Base-by-base conservation (phyloP, 2,329 filamentous ascomycete genomes). In the Aspergillus brasiliensis region DNA sequence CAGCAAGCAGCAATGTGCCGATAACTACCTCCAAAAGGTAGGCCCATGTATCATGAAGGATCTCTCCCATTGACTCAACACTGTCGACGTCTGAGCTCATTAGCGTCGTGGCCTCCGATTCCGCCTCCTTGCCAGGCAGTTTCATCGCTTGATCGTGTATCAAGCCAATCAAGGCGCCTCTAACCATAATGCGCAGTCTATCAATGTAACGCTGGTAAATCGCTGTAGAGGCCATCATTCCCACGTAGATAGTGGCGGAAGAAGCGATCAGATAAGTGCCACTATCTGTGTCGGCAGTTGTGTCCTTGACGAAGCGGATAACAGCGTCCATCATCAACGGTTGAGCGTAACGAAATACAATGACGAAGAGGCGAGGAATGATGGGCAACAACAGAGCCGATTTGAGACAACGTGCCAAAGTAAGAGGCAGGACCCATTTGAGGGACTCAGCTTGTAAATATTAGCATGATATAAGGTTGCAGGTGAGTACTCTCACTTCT, bases 1-100 rank as follows among this genome's bases (percentile, higher is more conserved):
- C 27, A 8, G 55, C 46, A n/a, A 57, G 21, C 1, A 51, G n/a
- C 0, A 6, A 17, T 7, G 34, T 57, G 3, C 55, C 55, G 1
- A 57, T 17, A 2, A 25, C 6, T 2, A 57, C 46, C 19, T 57
- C 55, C 1, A 57, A 11, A 1, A 34, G 4, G 1, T 57, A 17
- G 8, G 44, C 55, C 55, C 55, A 57, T 6, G 25, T 51, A 19
- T 57, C 55, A 23, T 57, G 55, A 3, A 57, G 8, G n/a, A 51
- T 57, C 10, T 42, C 44, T 0, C 28, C 46, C 3, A n/a, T 19
- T 5, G 31, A 37, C 25, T 27, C 25, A 11, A 57, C 23, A 31
- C 17, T 34, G 5, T 51, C 55, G 7, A 31, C 23, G 8, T 57
- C 55, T 5, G 38, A 37, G 15, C 34, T 57, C 46, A 57, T 49